Evolutionary conservation across 2,329 filamentous ascomycete genomes (phyloP).

Genomic region (Fulvia fulva): DNA sequence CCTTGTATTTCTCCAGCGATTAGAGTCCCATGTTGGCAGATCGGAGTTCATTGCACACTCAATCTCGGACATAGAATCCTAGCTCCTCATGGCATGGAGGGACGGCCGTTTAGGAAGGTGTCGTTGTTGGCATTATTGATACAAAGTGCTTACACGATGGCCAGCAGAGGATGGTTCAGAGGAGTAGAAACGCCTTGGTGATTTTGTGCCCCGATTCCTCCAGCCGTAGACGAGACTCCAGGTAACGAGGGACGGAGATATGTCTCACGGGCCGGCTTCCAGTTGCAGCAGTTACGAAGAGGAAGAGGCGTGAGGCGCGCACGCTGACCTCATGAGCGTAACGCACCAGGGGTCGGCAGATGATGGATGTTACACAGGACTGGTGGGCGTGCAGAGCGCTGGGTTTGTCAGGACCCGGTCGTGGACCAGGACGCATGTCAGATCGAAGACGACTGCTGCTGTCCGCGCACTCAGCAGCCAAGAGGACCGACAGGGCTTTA

Average conservation of each 20-base stretch:
- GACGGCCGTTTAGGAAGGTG: not conserved
- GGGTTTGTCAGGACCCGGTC: slow-evolving; percentile 8
- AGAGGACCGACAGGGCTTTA: not conserved
- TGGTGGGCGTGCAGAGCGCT: slow-evolving; percentile 1
- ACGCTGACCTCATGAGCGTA: slow-evolving; percentile 10
- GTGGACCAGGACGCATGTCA: slow-evolving; percentile 10
- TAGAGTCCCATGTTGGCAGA: slow-evolving; percentile 5
- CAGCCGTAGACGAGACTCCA: not conserved
- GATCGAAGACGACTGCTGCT: not conserved
- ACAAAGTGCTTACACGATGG: not conserved
- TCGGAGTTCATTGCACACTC: slow-evolving; percentile 11
- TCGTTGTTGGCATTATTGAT: not conserved
- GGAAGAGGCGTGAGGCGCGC: slow-evolving; percentile 2
- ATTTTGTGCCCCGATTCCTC: not conserved
- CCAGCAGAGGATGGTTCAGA: not conserved
- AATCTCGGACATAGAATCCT: not conserved
- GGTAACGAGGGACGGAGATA: not conserved
- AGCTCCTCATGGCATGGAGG: slow-evolving; percentile 3
- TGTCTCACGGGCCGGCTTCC: slow-evolving; percentile 5
- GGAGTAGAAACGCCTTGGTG: not conserved
- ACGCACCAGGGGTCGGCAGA: slow-evolving; percentile 7
- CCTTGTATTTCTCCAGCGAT: slow-evolving; percentile 10
- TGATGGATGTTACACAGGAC: not conserved
- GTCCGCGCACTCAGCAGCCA: not conserved
- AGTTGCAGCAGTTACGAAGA: not conserved